phyloP scores from a whole-genome alignment of 2,329 filamentous ascomycete genomes.

The Fusarium oligoseptatum region DNA sequence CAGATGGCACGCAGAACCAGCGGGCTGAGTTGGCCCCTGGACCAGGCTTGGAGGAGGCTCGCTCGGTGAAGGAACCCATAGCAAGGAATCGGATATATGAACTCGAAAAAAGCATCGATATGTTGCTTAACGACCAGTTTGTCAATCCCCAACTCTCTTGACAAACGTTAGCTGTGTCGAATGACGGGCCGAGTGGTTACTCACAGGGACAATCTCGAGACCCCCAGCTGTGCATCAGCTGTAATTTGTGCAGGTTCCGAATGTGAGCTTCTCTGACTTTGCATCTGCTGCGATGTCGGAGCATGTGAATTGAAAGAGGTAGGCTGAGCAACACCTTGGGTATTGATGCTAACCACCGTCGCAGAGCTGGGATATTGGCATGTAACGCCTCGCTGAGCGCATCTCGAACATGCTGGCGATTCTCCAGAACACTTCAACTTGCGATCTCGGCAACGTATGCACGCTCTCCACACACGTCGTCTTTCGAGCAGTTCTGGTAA shows the following conservation, averaged over 20 bases:
- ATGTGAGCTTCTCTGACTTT: background rate
- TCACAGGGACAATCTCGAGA: background rate
- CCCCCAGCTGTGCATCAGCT: background rate
- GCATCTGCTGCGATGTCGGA: background rate
- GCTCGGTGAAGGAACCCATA: conserved; percentile 27
- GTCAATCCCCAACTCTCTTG: conserved; percentile 15
- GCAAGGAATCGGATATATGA: conserved; percentile 27
- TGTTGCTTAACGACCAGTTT: conserved; percentile 20
- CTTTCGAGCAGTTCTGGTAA: conserved; percentile 5
- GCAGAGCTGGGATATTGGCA: conserved; percentile 19
- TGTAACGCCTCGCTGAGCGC: background rate
- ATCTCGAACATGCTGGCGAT: conserved; percentile 15
- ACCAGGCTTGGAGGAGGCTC: conserved; percentile 24
- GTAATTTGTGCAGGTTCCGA: too few relatives aligned
- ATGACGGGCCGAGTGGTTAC: rapidly evolving
- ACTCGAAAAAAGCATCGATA: conserved; percentile 27
- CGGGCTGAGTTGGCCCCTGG: conserved; percentile 17
- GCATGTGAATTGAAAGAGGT: background rate
- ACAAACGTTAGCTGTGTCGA: rapidly evolving
- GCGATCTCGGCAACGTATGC: conserved; percentile 18
- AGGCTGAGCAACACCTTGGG: background rate
- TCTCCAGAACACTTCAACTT: conserved; percentile 25
- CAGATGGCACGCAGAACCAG: conserved; percentile 16
- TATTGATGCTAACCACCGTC: background rate
- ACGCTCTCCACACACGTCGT: conserved; percentile 19